Percentiles rank a stretch among this genome's conserved stretches.
Conservation (phyloP, 2,329 filamentous ascomycete species). For the Dothideomycetidae sp. region DNA sequence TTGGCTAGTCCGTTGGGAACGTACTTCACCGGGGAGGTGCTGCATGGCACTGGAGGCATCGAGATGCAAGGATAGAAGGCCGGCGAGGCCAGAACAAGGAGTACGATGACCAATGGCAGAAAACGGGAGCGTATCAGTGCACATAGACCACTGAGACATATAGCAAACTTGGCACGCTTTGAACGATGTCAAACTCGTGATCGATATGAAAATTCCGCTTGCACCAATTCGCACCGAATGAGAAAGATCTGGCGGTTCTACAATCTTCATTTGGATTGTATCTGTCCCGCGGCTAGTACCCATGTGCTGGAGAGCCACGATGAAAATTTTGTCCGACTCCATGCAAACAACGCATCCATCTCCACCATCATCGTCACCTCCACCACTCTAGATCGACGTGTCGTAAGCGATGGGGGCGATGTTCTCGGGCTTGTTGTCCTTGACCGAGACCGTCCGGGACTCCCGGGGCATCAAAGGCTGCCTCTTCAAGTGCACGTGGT, state of each 20-base stretch:
- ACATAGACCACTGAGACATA: too few species aligned
- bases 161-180: too few species aligned
- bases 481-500: conserved; percentile 84
- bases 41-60: conserved; percentile 17
- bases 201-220: too few species aligned
- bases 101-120: too few species aligned
- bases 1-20: conserved; percentile 18
- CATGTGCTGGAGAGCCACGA: not conserved
- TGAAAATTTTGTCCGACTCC: conserved; percentile 8
- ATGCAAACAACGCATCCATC: conserved; percentile 13
- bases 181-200: too few species aligned
- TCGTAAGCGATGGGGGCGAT: conserved; percentile 89
- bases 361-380: conserved; percentile 11
- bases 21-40: conserved; percentile 18
- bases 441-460: conserved; percentile 62
- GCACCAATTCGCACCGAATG: too few species aligned
- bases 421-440: conserved; percentile 80
- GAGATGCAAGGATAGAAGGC: conserved; percentile 20
- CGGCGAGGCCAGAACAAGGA: too few species aligned
- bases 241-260: too few species aligned
- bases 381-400: conserved; percentile 68
- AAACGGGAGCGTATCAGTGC: too few species aligned
- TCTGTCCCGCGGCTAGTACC: not conserved
- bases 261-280: not conserved
- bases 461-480: conserved; percentile 67